phyloP scores from a whole-genome alignment of 1,284 basidiomycete species.

The Austroboletus niveus region DNA sequence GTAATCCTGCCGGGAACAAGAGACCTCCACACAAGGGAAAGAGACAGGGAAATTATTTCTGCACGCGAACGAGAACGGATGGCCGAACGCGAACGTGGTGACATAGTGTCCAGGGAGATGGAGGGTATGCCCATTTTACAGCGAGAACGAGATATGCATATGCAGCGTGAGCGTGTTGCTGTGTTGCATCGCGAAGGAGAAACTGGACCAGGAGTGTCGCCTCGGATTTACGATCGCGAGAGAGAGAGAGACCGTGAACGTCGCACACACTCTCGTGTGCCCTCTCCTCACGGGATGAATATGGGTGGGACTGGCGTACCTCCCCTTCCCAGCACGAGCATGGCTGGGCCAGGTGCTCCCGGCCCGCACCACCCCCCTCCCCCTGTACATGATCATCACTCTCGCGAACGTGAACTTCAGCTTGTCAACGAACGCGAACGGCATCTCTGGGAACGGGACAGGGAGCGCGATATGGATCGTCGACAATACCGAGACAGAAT shows the following conservation, averaged over 20 bases:
- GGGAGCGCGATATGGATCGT: conserved; percentile 27
- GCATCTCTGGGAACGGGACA: conserved; percentile 31
- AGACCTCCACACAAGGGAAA: conserved; percentile 23
- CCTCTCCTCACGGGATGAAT: conserved; percentile 24
- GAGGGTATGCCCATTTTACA: conserved; percentile 17
- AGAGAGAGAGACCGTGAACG: conserved; percentile 31
- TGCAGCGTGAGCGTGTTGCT: conserved; percentile 27
- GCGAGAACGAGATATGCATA: conserved; percentile 25
- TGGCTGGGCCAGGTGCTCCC: conserved; percentile 21
- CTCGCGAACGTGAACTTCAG: conserved; percentile 24
- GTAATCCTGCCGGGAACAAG: conserved; percentile 16
- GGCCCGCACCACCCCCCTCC: conserved; percentile 20
- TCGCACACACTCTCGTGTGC: conserved; percentile 24
- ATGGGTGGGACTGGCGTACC: conserved; percentile 10
- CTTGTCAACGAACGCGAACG: conserved; percentile 27
- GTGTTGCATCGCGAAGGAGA: conserved; percentile 30
- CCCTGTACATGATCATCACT: conserved; percentile 18
- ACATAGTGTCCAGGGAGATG: conserved; percentile 20
- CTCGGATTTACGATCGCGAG: conserved; percentile 27
- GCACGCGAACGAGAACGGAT: conserved; percentile 20
- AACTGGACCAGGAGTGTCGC: conserved; percentile 22
- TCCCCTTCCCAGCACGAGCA: conserved; percentile 3
- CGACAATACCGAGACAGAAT: conserved; percentile 27
- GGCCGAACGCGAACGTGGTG: conserved; percentile 23
- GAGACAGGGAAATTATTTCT: conserved; percentile 22